Evolutionary conservation across 176 grass and related monocot genomes (phyloP), one percentile per base, ranked within the genome.

Genomic region (Cocos nucifera): DNA sequence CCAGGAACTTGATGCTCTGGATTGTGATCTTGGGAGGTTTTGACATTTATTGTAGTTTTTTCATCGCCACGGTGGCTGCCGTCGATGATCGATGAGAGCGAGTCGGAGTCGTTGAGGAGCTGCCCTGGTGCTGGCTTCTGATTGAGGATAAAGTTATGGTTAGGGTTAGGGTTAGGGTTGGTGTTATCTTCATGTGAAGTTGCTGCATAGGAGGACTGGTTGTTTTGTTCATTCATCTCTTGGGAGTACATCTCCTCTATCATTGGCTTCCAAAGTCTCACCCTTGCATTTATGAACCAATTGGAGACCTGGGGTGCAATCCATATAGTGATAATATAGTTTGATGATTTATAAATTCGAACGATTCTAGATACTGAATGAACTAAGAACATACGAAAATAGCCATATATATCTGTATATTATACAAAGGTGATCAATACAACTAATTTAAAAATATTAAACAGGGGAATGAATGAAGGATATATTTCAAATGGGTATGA

Each of bases 211-310:
- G 16, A 21, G 4, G 39, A 32, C 21, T 22, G 49, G 44, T 26
- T 56, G 8, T 68, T 19, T 0, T 57, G n/a, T 18, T 68, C 65
- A 53, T 68, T 68, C 10, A 14, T 56, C 10, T 68, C 65, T 24
- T 68, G 52, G 21, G 39, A 1, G 28, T 68, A 68, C 65, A 68
- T 68, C 53, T 68, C 65, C 19, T 68, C 65, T 28, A 68, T 28
- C 65, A 68, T 68, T 16, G 65, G 65, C 52, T 68, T 68, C 65
- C 65, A 68, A 28, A 68, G 53, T 27, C 65, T 29, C 9, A 68
- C 65, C 65, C 65, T 55, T 32, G 65, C 65, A 19, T 68, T 68
- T 23, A 68, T 68, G 3, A 68, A 68, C 65, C 65, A 68, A 16
- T 68, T 68, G 3, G 65, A 68, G 14, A 70, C 67, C 56, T 59